Percentiles rank a stretch among this genome's conserved stretches.
Evolutionary conservation across 345 rosid genomes (phyloP).

Genomic region (Anacardium occidentale): DNA sequence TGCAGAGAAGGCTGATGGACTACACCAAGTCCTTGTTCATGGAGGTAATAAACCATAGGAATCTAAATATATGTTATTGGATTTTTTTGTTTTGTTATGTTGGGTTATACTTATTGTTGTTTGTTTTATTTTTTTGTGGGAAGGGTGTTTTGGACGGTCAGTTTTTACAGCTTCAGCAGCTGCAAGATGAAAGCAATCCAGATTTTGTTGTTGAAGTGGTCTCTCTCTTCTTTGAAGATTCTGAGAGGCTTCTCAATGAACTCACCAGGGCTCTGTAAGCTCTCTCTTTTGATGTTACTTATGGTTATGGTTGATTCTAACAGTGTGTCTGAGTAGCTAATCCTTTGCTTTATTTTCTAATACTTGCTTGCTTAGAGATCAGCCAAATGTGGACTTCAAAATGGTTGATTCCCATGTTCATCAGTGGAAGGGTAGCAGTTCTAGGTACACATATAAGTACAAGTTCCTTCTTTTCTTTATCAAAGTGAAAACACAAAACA

Average conservation of each 20-base stretch:
- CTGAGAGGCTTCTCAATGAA: slow-evolving; percentile 83
- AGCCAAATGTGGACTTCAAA: slow-evolving; percentile 77
- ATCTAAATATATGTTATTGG: neutral
- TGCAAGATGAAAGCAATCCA: slow-evolving; percentile 97
- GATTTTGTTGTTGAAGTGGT: slow-evolving; percentile 93
- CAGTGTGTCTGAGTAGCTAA: neutral
- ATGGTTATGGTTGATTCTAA: neutral
- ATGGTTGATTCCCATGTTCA: slow-evolving; percentile 86
- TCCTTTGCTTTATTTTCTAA: neutral
- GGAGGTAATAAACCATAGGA: slow-evolving; percentile 52
- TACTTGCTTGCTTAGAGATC: slow-evolving; percentile 44
- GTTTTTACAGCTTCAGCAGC: slow-evolving; percentile 79
- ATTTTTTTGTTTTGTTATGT: slow-evolving; percentile 13
- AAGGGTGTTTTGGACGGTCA: slow-evolving; percentile 89
- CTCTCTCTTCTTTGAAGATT: slow-evolving; percentile 87
- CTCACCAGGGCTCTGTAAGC: slow-evolving; percentile 72
- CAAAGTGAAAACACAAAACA: neutral
- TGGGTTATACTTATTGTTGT: slow-evolving; percentile 6
- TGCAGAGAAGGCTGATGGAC: slow-evolving; percentile 75
- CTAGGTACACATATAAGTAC: slow-evolving; percentile 49
- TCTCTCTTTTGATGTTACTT: slow-evolving; percentile 8
- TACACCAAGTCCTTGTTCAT: slow-evolving; percentile 71
- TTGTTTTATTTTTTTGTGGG: slow-evolving; percentile 7
- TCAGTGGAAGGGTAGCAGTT: slow-evolving; percentile 96
- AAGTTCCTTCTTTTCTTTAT: neutral